Conservation (phyloP, 2,329 filamentous ascomycete species). For the Fusarium sp. region DNA sequence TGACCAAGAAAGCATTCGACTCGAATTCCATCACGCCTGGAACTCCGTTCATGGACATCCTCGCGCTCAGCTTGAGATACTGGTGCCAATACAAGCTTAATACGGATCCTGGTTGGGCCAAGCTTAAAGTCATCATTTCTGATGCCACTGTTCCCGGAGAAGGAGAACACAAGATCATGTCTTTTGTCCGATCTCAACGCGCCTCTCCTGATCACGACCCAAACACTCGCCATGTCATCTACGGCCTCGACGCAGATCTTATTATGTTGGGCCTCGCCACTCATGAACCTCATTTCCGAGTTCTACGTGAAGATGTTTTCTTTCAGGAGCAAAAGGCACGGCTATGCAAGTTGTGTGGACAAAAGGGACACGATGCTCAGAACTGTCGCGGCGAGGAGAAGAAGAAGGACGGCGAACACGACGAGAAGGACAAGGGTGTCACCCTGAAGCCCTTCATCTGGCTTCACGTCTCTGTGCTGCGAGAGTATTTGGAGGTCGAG, state of each 20-base stretch:
- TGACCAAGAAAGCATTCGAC: slow-evolving; percentile 91
- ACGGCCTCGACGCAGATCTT: slow-evolving; percentile 94
- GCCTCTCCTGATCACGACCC: slow-evolving; percentile 90
- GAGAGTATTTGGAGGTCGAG: slow-evolving; percentile 93
- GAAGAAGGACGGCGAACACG: slow-evolving; percentile 78
- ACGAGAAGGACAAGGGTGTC: slow-evolving; percentile 76
- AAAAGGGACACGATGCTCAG: slow-evolving; percentile 87
- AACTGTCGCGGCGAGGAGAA: slow-evolving; percentile 83
- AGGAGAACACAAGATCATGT: slow-evolving; percentile 99
- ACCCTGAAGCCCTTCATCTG: slow-evolving; percentile 94
- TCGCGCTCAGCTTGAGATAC: slow-evolving; percentile 88
- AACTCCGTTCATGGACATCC: slow-evolving; percentile 97
- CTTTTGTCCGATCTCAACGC: slow-evolving; percentile 93
- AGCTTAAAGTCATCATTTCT: slow-evolving; percentile 96
- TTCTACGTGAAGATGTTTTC: slow-evolving; percentile 96
- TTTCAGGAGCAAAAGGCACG: slow-evolving; percentile 84
- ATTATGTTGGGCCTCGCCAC: slow-evolving; percentile 98
- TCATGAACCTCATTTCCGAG: slow-evolving; percentile 95
- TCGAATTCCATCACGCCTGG: slow-evolving; percentile 87
- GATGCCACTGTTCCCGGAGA: slow-evolving; percentile 97
- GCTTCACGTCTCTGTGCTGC: slow-evolving; percentile 89
- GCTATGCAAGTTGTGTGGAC: slow-evolving; percentile 86
- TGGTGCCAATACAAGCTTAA: slow-evolving; percentile 99
- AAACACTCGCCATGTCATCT: slow-evolving; percentile 97
- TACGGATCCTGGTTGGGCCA: slow-evolving; percentile 94